A percentile compares a stretch with the other conserved stretches of the same genome.
Evolutionary conservation across 768 basidiomycete genomes (phyloP).

Genomic region (Suillus bovinus): DNA sequence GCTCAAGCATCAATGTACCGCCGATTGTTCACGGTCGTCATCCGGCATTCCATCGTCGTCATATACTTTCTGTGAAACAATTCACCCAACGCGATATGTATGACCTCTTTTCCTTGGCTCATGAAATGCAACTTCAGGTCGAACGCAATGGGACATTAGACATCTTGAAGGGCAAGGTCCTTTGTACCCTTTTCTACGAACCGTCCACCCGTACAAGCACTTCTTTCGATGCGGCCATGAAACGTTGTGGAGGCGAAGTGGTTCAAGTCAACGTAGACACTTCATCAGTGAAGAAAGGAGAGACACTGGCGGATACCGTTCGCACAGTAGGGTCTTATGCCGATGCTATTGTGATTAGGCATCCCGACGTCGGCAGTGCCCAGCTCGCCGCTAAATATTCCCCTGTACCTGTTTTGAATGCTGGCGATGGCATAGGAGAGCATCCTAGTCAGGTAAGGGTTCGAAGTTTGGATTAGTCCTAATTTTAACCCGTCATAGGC

Average conservation of each 20-base stretch:
- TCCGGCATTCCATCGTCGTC: conserved; percentile 89
- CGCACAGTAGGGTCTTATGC: conserved; percentile 94
- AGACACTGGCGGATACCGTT: conserved; percentile 90
- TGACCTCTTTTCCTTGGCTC: conserved; percentile 90
- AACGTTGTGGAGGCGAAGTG: conserved; percentile 94
- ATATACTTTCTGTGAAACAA: conserved; percentile 94
- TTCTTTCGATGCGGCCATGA: conserved; percentile 99
- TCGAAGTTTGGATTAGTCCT: conserved; percentile 3
- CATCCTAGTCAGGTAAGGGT: conserved; percentile 86
- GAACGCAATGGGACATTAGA: conserved; percentile 89
- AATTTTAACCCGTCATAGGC: conserved; percentile 46
- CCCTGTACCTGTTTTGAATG: conserved; percentile 94
- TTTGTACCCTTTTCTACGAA: conserved; percentile 94
- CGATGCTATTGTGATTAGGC: conserved; percentile 92
- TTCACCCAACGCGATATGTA: conserved; percentile 88
- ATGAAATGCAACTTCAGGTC: conserved; percentile 96
- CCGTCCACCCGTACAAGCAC: conserved; percentile 94
- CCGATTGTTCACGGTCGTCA: conserved; percentile 46
- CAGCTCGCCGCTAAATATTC: conserved; percentile 96
- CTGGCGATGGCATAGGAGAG: conserved; percentile 96
- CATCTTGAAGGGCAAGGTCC: conserved; percentile 85
- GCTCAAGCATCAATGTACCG: conserved; percentile 9
- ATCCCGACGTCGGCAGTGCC: conserved; percentile 93
- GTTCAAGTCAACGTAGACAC: conserved; percentile 78
- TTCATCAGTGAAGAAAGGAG: conserved; percentile 92